Evolutionary conservation across 129 eudicot genomes (phyloP).

Genomic region (Escallonia rubra): DNA sequence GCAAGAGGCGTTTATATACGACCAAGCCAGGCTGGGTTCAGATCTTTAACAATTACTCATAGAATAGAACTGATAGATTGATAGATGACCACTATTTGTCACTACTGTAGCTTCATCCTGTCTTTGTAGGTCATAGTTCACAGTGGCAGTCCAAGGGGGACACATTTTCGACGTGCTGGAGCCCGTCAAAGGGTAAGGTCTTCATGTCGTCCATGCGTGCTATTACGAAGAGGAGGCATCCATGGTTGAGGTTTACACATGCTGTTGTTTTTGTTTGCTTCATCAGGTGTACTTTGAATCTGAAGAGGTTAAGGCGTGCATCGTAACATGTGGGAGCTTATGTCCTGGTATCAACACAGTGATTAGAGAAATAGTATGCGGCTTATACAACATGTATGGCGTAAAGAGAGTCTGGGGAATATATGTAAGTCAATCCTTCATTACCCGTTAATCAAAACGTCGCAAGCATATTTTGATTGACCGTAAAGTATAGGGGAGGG

Average conservation of each 20-base stretch:
- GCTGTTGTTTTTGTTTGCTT: slow-evolving; percentile 5
- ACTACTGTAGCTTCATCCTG: neutral
- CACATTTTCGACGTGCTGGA: slow-evolving; percentile 93
- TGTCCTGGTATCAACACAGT: slow-evolving; percentile 98
- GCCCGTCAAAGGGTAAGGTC: slow-evolving; percentile 74
- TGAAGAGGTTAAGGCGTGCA: slow-evolving; percentile 84
- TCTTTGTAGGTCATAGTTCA: slow-evolving; percentile 70
- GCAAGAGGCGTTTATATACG: neutral
- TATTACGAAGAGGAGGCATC: neutral
- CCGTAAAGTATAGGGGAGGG: no score
- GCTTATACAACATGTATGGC: slow-evolving; percentile 81
- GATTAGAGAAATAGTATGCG: slow-evolving; percentile 77
- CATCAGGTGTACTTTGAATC: slow-evolving; percentile 71
- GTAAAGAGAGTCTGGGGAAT: slow-evolving; percentile 72
- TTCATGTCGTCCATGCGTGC: neutral
- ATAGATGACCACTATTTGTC: no score
- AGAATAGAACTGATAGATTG: no score
- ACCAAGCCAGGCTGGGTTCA: neutral
- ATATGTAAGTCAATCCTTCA: slow-evolving; percentile 40
- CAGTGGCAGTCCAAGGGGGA: slow-evolving; percentile 73
- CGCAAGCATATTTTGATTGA: no score
- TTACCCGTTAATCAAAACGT: no score
- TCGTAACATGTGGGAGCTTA: slow-evolving; percentile 93
- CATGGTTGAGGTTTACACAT: neutral
- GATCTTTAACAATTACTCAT: neutral